Conservation (phyloP, 495 filamentous ascomycete species). For the Thozetella sp. region DNA sequence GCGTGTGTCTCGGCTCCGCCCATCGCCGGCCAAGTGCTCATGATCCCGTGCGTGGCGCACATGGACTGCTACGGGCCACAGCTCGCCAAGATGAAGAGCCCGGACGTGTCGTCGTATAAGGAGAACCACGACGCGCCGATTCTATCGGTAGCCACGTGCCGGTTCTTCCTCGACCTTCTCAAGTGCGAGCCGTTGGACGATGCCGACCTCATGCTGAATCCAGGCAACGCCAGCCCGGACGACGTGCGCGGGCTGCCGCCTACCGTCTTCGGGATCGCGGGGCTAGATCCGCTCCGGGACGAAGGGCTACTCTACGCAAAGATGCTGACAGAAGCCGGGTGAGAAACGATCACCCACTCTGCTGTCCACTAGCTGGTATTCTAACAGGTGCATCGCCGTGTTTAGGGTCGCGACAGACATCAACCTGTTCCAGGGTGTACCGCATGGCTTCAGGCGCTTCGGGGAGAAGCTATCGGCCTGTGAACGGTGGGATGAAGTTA, state of each 20-base stretch:
- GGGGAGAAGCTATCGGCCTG: conserved; percentile 30
- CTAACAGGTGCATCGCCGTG: background rate
- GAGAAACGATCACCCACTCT: conserved; percentile 9
- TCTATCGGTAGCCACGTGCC: conserved; percentile 25
- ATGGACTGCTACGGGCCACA: conserved; percentile 31
- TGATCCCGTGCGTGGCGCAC: conserved; percentile 38
- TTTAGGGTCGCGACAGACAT: conserved; percentile 42
- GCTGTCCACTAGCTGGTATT: too few species aligned
- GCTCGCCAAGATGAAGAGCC: conserved; percentile 29
- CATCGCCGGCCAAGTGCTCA: conserved; percentile 41
- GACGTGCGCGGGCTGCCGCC: conserved; percentile 40
- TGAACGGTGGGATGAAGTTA: conserved; percentile 43
- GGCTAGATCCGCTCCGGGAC: conserved; percentile 43
- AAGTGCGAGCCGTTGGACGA: conserved; percentile 16
- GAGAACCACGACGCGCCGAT: conserved; percentile 40
- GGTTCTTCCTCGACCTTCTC: conserved; percentile 34
- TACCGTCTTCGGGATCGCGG: conserved; percentile 40
- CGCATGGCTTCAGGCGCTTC: conserved; percentile 46
- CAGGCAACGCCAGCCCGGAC: conserved; percentile 36
- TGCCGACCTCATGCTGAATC: conserved; percentile 33
- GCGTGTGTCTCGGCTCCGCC: conserved; percentile 18
- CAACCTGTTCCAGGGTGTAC: conserved; percentile 43
- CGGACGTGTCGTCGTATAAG: conserved; percentile 32
- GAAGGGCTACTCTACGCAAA: conserved; percentile 46
- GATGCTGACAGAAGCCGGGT: conserved; percentile 43